A percentile compares a stretch with the other conserved stretches of the same genome.
Evolutionary conservation across 768 basidiomycete species (phyloP).

Genomic region (Trametes elegans): DNA sequence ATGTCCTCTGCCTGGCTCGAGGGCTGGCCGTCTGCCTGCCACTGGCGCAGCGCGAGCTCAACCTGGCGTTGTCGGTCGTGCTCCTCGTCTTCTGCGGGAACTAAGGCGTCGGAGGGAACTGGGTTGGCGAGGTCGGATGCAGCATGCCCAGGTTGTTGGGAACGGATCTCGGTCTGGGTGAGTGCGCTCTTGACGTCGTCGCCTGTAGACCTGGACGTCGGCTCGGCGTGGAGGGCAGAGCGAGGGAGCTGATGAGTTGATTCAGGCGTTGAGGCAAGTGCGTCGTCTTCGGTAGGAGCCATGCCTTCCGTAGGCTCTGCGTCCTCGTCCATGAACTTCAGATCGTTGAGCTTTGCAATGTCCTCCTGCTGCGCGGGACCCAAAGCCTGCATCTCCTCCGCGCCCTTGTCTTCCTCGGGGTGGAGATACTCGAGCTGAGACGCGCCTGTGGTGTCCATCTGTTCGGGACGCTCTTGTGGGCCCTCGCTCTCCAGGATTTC

Average conservation of each 20-base stretch:
- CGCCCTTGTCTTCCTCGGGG: constrained; percentile 52
- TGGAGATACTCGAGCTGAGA: constrained; percentile 75
- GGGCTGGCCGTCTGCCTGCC: constrained; percentile 61
- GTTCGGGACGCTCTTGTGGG: constrained; percentile 24
- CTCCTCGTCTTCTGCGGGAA: constrained; percentile 18
- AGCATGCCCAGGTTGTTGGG: constrained; percentile 1
- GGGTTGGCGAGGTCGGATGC: not conserved
- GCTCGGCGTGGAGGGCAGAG: constrained; percentile 9
- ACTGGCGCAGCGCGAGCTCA: constrained; percentile 56
- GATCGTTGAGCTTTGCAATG: constrained; percentile 75
- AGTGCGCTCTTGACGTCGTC: constrained; percentile 21
- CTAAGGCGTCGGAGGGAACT: not conserved
- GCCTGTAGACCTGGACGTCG: not conserved
- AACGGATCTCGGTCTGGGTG: constrained; percentile 19
- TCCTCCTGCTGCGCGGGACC: constrained; percentile 86
- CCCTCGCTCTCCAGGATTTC: constrained; percentile 62
- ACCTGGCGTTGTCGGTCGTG: constrained; percentile 32
- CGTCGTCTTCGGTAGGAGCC: constrained; percentile 6
- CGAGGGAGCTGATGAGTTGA: not conserved
- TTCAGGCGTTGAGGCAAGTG: not conserved
- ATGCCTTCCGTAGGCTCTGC: not conserved
- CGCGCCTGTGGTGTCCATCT: constrained; percentile 37
- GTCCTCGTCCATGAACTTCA: constrained; percentile 70
- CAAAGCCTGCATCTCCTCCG: constrained; percentile 82
- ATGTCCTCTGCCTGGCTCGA: constrained; percentile 60